Evolutionary conservation across 2,329 filamentous ascomycete genomes (phyloP), one percentile per base, ranked within the genome.

Genomic region (Colletotrichum sp.): DNA sequence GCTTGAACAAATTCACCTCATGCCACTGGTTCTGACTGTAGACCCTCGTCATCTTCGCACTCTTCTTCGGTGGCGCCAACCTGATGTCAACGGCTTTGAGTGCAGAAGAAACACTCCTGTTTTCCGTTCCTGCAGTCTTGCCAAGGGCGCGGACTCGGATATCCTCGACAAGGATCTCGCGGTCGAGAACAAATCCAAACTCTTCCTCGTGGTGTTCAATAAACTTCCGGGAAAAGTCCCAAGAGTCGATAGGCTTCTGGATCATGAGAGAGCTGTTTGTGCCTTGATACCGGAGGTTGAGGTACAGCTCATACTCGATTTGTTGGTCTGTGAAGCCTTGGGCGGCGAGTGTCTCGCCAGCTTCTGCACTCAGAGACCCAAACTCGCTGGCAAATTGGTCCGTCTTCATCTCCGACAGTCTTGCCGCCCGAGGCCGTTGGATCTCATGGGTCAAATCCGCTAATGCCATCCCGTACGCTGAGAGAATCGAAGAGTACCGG

Each of bases 381-480:
- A 5, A 24, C 7, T 28, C 3, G 76, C 67, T 7, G 63, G 63
- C 9, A 26, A 55, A 30, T 70, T 39, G 64, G 80, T 64, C 52
- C 78, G 57, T 5, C 78, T 79, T 21, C 44, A 52, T 21, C 10
- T 52, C 44, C 0, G 44, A 52, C n/a, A 52, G 5, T 81, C 80
- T 13, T 80, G 82, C 0, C 84, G 85, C 72, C 82, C 82, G 63
- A 82, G 81, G 4, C 79, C 79, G 44, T 52, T 52, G 44, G 6
- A 21, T 52, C 62, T 88, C 86, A 10, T 81, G 79, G 5, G 86
- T 84, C 1, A 87, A 80, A 59, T 87, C 82, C 1, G 86, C 84
- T 4, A 86, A 80, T 2, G 85, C 83, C 79, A 88, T 86, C 18
- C 87, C 86, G 68, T 88, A 87, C 0, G 87, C 87, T 1, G 86